These are phyloP conservation scores for Yarrowia porcina DNA, from an alignment of 805 yeast species.

Conservation along the genomic window DNA sequence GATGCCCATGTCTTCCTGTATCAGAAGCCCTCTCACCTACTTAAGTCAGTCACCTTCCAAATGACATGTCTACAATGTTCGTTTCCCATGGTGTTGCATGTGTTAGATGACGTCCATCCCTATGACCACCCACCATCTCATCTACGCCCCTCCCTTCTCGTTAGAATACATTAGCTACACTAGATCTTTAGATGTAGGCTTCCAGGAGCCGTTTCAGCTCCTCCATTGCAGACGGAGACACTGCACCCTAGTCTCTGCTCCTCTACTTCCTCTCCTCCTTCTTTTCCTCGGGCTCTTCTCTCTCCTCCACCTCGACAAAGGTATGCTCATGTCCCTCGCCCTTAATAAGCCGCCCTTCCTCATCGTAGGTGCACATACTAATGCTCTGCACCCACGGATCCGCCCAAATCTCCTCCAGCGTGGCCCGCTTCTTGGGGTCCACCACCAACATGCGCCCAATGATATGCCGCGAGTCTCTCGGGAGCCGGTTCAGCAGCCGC, in stretches of 20 bases:
- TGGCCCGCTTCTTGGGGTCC: slow-evolving; percentile 55
- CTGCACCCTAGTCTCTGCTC: too few species aligned
- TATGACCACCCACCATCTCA: too few species aligned
- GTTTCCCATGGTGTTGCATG: too few species aligned
- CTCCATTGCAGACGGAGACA: too few species aligned
- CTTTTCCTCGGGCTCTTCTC: slow-evolving; percentile 22
- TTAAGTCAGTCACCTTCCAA: too few species aligned
- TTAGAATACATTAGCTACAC: neutral
- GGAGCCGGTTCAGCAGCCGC: slow-evolving; percentile 67
- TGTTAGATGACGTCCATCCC: too few species aligned
- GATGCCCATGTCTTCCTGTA: too few species aligned
- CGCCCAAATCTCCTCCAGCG: slow-evolving; percentile 52
- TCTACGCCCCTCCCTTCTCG: too few species aligned
- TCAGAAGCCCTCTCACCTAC: too few species aligned
- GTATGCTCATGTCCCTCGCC: slow-evolving; percentile 38
- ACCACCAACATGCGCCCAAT: slow-evolving; percentile 64
- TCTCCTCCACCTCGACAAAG: slow-evolving; percentile 34
- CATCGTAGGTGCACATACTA: slow-evolving; percentile 47
- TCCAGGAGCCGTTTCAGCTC: too few species aligned
- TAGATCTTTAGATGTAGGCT: too few species aligned
- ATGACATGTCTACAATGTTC: too few species aligned
- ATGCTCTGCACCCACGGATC: slow-evolving; percentile 61
- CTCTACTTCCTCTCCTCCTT: neutral
- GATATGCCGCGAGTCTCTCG: slow-evolving; percentile 58
- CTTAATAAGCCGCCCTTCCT: slow-evolving; percentile 31